Evolutionary conservation across 441 rosid species (phyloP).

Genomic region (Cnidoscolus chayamansa): DNA sequence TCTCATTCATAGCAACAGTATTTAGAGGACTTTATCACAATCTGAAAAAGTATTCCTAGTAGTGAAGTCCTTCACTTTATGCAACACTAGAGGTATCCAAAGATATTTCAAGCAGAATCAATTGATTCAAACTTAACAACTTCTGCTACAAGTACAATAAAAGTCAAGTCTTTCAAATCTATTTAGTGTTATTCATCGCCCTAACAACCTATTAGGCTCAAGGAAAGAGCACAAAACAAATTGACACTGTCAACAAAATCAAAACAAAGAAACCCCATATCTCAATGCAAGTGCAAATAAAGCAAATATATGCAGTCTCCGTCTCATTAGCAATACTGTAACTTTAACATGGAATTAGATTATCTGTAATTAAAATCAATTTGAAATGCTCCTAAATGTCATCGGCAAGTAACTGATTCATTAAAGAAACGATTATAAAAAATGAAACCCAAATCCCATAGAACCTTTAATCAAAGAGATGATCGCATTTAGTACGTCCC

Average conservation of each 20-base stretch:
- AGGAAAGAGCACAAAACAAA: no score
- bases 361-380: not conserved
- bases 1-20: not conserved
- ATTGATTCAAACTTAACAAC: not conserved
- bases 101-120: not conserved
- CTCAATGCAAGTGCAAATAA: no score
- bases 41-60: not conserved
- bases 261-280: not conserved
- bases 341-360: not conserved
- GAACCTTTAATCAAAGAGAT: no score
- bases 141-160: not conserved
- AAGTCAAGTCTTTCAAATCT: not conserved
- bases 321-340: not conserved
- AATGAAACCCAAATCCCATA: not conserved
- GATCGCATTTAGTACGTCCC: no score
- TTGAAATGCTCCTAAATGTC: not conserved
- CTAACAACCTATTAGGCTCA: not conserved
- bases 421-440: not conserved
- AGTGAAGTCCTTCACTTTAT: not conserved
- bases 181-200: not conserved
- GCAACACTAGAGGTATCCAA: not conserved
- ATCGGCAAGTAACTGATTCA: not conserved
- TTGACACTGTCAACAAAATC: not conserved
- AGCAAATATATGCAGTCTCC: not conserved
- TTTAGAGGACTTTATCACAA: not conserved